Conservation (phyloP, 441 rosid species). For the Adansonia gregorii region DNA sequence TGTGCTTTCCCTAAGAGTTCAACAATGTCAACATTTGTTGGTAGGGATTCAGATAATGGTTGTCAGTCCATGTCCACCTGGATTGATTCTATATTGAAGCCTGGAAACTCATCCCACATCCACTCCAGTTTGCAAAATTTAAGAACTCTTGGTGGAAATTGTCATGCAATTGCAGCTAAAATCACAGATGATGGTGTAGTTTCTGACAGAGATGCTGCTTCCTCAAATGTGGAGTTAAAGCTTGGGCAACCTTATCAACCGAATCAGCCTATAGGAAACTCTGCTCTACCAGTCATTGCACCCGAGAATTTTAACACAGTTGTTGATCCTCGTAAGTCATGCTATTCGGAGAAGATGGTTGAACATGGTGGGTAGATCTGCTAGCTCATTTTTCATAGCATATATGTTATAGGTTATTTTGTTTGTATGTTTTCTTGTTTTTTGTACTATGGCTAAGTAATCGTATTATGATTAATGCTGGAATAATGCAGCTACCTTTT, state of each 20-base stretch:
- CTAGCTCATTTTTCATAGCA: conserved; percentile 19
- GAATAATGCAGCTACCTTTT: conserved; percentile 41
- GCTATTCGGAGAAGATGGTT: conserved; percentile 37
- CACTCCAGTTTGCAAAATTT: conserved; percentile 33
- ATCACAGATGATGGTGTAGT: conserved; percentile 28
- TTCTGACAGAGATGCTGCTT: conserved; percentile 33
- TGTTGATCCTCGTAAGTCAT: conserved; percentile 32
- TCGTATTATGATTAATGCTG: conserved; percentile 29
- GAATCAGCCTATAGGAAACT: conserved; percentile 38
- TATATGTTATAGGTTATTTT: conserved; percentile 11
- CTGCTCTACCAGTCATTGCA: conserved; percentile 33
- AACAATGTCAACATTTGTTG: conserved; percentile 32
- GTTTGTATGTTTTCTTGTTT: conserved; percentile 16
- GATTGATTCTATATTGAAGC: conserved; percentile 36
- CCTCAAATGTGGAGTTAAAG: conserved; percentile 57
- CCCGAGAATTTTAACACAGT: conserved; percentile 30
- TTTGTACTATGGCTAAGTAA: conserved; percentile 23
- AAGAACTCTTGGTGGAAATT: conserved; percentile 30
- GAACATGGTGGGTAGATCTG: conserved; percentile 41
- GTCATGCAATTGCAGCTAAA: conserved; percentile 30
- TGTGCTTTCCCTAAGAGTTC: conserved; percentile 35
- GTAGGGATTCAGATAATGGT: conserved; percentile 36
- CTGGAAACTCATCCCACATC: conserved; percentile 28
- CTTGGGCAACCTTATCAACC: conserved; percentile 61
- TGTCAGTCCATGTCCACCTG: conserved; percentile 32